Conservation (phyloP, 148 eudicot genomes). For the Chenopodium album region DNA sequence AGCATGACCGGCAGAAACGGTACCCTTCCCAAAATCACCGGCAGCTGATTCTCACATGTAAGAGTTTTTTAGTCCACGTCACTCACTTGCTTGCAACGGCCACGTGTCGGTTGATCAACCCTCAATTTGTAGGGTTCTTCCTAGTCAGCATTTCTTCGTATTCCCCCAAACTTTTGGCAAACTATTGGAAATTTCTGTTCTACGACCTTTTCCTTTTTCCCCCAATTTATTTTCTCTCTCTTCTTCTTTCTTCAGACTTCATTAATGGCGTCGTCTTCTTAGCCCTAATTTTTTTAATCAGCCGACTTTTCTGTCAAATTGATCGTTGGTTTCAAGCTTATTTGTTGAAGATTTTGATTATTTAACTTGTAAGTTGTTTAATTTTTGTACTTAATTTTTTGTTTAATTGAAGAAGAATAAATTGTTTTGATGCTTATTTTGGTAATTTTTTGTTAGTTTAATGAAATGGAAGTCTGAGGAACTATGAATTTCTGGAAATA, state of each 20-base stretch:
- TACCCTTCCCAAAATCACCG: conserved; percentile 12
- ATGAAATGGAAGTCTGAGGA: background rate
- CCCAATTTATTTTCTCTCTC: conserved; percentile 14
- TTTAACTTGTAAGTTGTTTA: background rate
- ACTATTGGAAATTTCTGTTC: conserved; percentile 5
- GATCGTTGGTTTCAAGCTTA: background rate
- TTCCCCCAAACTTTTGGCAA: conserved; percentile 33
- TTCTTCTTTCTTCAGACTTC: background rate
- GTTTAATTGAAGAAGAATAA: background rate
- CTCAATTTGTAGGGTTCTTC: conserved; percentile 15
- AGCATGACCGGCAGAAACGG: conserved; percentile 13
- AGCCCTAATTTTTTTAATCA: conserved; percentile 29
- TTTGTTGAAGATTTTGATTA: background rate
- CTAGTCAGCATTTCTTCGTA: conserved; percentile 30
- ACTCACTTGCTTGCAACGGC: background rate
- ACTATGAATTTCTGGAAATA: background rate
- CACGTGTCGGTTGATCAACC: conserved; percentile 35
- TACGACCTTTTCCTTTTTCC: background rate
- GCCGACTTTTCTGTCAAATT: conserved; percentile 8
- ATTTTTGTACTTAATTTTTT: background rate
- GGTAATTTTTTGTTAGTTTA: background rate
- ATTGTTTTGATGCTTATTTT: background rate
- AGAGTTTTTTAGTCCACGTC: conserved; percentile 13
- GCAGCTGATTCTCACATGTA: background rate
- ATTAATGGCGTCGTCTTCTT: conserved; percentile 33